Evolutionary conservation across 257 asterid species (phyloP), one percentile per base, ranked within the genome.

Genomic region (Lithospermum erythrorhizon): DNA sequence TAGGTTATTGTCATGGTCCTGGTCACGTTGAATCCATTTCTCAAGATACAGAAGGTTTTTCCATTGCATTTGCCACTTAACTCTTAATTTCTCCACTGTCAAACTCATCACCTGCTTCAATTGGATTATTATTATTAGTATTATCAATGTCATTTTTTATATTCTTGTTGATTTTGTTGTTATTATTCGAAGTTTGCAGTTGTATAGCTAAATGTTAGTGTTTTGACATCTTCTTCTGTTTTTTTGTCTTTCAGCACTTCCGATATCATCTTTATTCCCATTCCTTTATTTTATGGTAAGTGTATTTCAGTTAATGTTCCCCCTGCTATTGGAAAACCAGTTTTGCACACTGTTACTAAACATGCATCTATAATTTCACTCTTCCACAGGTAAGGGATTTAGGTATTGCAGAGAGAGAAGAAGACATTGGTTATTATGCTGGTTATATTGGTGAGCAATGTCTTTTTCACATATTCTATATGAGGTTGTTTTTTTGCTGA

Each of bases 211-310:
- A 9, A 35, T 35, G 47, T 35, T 35, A 35, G 2, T 41, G 49
- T 41, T 35, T 35, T 41, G 5, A 41, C 49, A 2, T 21, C 14
- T 49, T 0, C n/a, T 7, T 10, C 18, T 7, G 32, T 24, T 14
- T 29, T 61, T 41, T n/a, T 6, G 57, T 62, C 32, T 27, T 72
- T 58, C 90, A 85, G 90, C 88, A 70, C 82, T 85, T 63, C 84
- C 94, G 56, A 83, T 83, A 68, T 83, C 90, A 45, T 85, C 90
- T 48, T 90, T 85, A 64, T 83, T 78, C 58, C 94, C 90, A 27
- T 85, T 83, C 79, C 82, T 85, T 53, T 85, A 83, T 67, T 83
- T 81, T 72, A 85, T 85, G 94, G 94, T 85, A 83, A 72, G 64
- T 52, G 16, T n/a, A 19, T 13, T 41, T 41, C 18, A 41, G 18